These are phyloP conservation scores for Endoconidiophora polonica DNA, from an alignment of 2,329 filamentous ascomycete species.

Conservation along the genomic window DNA sequence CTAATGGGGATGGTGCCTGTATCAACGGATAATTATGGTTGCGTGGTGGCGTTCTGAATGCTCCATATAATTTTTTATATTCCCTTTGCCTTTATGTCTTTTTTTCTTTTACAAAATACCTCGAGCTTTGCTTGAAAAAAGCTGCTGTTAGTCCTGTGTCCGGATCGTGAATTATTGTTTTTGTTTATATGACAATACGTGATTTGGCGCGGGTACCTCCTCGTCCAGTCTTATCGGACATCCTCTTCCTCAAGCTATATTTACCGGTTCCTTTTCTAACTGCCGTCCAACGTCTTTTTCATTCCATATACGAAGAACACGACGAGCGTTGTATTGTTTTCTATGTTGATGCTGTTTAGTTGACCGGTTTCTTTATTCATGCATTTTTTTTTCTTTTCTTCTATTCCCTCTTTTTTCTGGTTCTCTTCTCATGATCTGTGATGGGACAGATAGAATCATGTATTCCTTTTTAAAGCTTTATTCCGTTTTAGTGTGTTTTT, in stretches of 20 bases:
- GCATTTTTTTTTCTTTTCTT: not conserved
- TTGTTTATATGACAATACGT: too few relatives aligned
- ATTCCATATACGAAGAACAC: not conserved
- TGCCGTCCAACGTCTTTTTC: not conserved
- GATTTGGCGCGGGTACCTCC: too few relatives aligned
- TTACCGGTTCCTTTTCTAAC: too few relatives aligned
- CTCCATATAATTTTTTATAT: constrained; percentile 9
- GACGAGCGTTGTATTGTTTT: too few relatives aligned
- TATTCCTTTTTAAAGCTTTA: not conserved
- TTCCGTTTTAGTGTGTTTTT: not conserved
- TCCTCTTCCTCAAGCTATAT: too few relatives aligned
- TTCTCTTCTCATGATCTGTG: not conserved
- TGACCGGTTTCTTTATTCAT: not conserved
- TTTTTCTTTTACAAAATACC: constrained; percentile 7
- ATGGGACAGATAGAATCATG: not conserved
- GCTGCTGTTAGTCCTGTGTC: too few relatives aligned
- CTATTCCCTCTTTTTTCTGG: not conserved
- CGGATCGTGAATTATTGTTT: too few relatives aligned
- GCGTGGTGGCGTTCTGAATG: constrained; percentile 8
- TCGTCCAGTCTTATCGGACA: too few relatives aligned
- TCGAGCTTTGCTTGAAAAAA: constrained; percentile 2
- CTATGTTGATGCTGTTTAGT: not conserved
- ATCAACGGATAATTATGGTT: constrained; percentile 10
- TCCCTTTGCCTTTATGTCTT: constrained; percentile 4
- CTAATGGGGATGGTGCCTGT: not conserved